Evolutionary conservation across 106 monocot species (phyloP), one percentile per base, ranked within the genome.

Genomic region (Chionographis japonica): DNA sequence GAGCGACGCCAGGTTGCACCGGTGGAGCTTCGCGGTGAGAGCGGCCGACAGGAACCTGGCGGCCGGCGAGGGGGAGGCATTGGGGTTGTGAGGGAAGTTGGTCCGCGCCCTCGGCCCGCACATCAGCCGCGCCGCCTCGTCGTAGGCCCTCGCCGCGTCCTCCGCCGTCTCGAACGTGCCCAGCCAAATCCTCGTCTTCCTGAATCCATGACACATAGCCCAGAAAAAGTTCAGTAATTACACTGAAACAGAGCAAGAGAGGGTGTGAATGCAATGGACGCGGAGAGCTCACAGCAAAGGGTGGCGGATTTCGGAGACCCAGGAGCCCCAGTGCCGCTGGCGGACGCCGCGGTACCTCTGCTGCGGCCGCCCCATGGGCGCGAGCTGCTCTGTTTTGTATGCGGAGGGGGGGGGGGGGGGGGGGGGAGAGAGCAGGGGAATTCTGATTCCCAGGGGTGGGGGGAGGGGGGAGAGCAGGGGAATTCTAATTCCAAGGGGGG

Each of bases 81-180:
- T 69, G 40, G 70, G 73, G 37, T 71, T 63, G 66, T 59, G 79
- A 67, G 68, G 51, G 64, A 85, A 89, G 71, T 89, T 89, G 65
- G 85, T 85, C 43, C 77, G 65, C 38, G 85, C 89, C 40, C 65
- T 51, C 4, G 89, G 50, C 14, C 85, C 85, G 40, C 85, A 76
- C 82, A 89, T 85, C 9, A 85, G 73, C 68, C 76, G 62, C 12
- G 89, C 81, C 2, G 89, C 89, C 65, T 89, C 89, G 56, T 89
- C 85, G 79, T 89, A 89, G 63, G 89, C 89, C 18, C 77, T 73
- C 1, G 89, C 89, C 0, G 89, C 89, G 54, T 82, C 82, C 72
- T 89, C 85, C 4, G 89, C 89, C 4, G 85, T 89, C 75, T 85
- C 89, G 60, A 85, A 89, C 40, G 89, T 89, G 13, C 89, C 89